Evolutionary conservation across 2,329 filamentous ascomycete genomes (phyloP).

Genomic region (Verticillium dahliae): DNA sequence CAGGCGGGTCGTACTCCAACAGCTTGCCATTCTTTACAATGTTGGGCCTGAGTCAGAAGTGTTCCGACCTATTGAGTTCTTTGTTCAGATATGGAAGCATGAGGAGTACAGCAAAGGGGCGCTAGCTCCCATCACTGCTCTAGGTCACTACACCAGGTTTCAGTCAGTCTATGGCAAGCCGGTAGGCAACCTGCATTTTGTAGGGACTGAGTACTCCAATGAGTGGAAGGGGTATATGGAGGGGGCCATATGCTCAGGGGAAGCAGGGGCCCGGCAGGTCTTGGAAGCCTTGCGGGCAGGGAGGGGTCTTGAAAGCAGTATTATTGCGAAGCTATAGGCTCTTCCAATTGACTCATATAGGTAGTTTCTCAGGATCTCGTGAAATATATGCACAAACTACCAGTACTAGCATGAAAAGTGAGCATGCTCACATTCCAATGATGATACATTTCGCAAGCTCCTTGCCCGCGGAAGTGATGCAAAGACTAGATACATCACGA

Average conservation of each 20-base stretch:
- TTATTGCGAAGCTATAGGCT: neutral
- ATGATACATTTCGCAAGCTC: too few relatives aligned
- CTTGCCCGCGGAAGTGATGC: too few relatives aligned
- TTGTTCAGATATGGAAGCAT: slow-evolving; percentile 25
- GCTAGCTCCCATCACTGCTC: slow-evolving; percentile 22
- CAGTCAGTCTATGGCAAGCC: slow-evolving; percentile 21
- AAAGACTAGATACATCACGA: too few relatives aligned
- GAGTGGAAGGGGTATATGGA: slow-evolving; percentile 56
- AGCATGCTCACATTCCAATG: too few relatives aligned
- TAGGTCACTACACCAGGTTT: slow-evolving; percentile 21
- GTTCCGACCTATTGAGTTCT: slow-evolving; percentile 18
- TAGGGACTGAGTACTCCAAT: slow-evolving; percentile 44
- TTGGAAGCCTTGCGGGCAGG: neutral
- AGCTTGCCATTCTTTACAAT: slow-evolving; percentile 23
- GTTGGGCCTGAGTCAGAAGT: slow-evolving; percentile 12
- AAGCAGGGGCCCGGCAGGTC: neutral
- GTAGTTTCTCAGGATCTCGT: too few relatives aligned
- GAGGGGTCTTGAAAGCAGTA: neutral
- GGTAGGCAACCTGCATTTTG: slow-evolving; percentile 41
- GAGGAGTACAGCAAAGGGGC: slow-evolving; percentile 26
- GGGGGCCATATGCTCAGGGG: slow-evolving; percentile 42
- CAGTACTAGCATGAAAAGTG: too few relatives aligned
- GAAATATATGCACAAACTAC: too few relatives aligned
- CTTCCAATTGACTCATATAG: too few relatives aligned
- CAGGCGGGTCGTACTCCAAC: slow-evolving; percentile 21